These are phyloP conservation scores for Neofusicoccum parvum DNA, from an alignment of 2,329 filamentous ascomycete genomes.

Conservation along the genomic window DNA sequence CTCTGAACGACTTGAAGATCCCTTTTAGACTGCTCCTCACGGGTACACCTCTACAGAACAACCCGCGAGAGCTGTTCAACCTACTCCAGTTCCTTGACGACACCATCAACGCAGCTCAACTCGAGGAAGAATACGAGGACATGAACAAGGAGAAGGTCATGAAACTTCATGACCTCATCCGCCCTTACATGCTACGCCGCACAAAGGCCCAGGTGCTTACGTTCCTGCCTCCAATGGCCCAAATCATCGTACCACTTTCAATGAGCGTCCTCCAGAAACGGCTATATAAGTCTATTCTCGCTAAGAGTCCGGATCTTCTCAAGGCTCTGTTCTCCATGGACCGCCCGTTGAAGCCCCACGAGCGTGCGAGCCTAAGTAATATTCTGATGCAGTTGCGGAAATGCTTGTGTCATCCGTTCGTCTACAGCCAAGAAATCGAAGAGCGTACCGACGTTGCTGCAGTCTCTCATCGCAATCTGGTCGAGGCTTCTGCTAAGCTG, in stretches of 20 bases:
- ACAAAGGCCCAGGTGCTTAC: conserved; percentile 91
- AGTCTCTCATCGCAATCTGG: conserved; percentile 74
- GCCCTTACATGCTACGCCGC: conserved; percentile 70
- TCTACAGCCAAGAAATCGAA: conserved; percentile 89
- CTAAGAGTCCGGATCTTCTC: conserved; percentile 87
- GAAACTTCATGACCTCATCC: conserved; percentile 79
- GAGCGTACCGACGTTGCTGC: conserved; percentile 67
- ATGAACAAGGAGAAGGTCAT: conserved; percentile 81
- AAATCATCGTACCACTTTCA: conserved; percentile 93
- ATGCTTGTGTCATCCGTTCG: conserved; percentile 92
- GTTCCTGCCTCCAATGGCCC: conserved; percentile 88
- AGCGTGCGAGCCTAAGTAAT: conserved; percentile 84
- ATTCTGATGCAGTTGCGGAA: conserved; percentile 95
- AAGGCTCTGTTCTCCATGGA: conserved; percentile 76
- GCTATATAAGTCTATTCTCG: conserved; percentile 89
- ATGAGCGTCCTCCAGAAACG: conserved; percentile 95
- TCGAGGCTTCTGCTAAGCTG: conserved; percentile 90
- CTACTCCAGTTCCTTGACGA: conserved; percentile 91
- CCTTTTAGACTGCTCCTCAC: conserved; percentile 87
- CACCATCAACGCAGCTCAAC: conserved; percentile 65
- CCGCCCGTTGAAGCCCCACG: conserved; percentile 61
- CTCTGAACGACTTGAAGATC: conserved; percentile 71
- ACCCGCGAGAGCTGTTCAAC: conserved; percentile 92
- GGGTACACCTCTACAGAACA: conserved; percentile 90
- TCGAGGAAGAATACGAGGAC: conserved; percentile 77